phyloP scores from a whole-genome alignment of 2,329 filamentous ascomycete species.

The Alternaria alternata region DNA sequence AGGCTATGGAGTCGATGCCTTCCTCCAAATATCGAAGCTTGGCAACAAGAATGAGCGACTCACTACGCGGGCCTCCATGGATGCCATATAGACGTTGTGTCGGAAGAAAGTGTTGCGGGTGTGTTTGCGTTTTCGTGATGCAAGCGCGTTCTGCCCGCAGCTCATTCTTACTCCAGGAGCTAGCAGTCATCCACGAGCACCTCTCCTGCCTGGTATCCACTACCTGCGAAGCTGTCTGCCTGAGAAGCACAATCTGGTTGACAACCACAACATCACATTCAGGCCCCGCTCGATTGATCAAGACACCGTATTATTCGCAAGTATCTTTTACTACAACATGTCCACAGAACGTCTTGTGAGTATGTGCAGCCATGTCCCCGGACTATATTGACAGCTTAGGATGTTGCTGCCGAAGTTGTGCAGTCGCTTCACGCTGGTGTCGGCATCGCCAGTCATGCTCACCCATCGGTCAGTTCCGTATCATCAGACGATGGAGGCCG shows the following conservation, averaged over 20 bases:
- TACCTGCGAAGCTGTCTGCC: not conserved
- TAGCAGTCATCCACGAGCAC: not conserved
- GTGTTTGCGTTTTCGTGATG: not conserved
- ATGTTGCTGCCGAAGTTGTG: not conserved
- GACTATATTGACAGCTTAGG: conserved; percentile 1
- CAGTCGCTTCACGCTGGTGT: not conserved
- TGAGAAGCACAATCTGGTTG: not conserved
- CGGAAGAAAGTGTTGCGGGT: not conserved
- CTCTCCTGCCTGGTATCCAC: not conserved
- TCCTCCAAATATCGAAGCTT: conserved; percentile 93
- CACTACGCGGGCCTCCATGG: conserved; percentile 64
- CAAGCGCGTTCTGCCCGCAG: not conserved
- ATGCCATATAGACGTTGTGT: conserved; percentile 52
- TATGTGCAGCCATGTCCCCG: not conserved
- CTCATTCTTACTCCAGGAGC: not conserved
- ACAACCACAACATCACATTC: not conserved
- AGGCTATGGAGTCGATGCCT: conserved; percentile 94
- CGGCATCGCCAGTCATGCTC: conserved; percentile 20
- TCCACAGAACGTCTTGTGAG: conserved; percentile 4
- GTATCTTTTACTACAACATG: conserved; percentile 17
- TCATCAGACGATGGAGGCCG: not conserved
- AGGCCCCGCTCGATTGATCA: not conserved
- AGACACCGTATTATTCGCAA: conserved; percentile 12
- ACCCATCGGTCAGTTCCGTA: conserved; percentile 17
- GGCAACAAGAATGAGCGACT: conserved; percentile 98